phyloP scores from a whole-genome alignment of 345 rosid species.

The Populus davidiana region DNA sequence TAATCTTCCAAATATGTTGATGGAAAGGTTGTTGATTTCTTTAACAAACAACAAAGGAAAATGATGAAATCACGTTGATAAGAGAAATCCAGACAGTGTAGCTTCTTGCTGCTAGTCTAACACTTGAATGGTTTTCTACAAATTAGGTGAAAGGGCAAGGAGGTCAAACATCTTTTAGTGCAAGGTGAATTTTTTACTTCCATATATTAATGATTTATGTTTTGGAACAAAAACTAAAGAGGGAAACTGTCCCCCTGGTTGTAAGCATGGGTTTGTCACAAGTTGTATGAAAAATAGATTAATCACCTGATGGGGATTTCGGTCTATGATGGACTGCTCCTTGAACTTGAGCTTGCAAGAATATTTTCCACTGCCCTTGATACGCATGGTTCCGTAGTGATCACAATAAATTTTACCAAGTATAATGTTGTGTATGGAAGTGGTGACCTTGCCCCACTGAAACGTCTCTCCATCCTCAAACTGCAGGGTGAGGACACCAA shows the following conservation, averaged over 20 bases:
- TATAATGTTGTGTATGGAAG: constrained; percentile 96
- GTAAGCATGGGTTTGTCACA: no score
- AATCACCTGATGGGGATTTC: constrained; percentile 95
- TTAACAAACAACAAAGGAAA: neutral
- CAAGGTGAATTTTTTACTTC: neutral
- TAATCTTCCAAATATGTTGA: neutral
- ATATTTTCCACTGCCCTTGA: constrained; percentile 77
- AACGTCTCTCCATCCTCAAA: constrained; percentile 88
- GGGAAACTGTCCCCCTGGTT: neutral
- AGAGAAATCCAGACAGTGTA: no score
- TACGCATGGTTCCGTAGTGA: constrained; percentile 97
- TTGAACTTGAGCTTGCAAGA: constrained; percentile 95
- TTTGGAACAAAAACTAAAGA: neutral
- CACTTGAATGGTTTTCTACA: neutral
- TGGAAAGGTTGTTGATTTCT: neutral
- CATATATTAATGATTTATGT: no score
- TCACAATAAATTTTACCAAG: constrained; percentile 93
- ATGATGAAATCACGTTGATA: neutral
- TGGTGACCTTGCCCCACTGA: constrained; percentile 98
- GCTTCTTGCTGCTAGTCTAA: no score
- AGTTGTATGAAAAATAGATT: neutral
- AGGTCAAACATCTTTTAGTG: neutral
- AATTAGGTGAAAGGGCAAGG: neutral
- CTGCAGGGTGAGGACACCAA: constrained; percentile 76
- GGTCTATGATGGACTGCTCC: constrained; percentile 96